Base-by-base conservation (phyloP, 257 asterid species). In the Penstemon eatonii region DNA sequence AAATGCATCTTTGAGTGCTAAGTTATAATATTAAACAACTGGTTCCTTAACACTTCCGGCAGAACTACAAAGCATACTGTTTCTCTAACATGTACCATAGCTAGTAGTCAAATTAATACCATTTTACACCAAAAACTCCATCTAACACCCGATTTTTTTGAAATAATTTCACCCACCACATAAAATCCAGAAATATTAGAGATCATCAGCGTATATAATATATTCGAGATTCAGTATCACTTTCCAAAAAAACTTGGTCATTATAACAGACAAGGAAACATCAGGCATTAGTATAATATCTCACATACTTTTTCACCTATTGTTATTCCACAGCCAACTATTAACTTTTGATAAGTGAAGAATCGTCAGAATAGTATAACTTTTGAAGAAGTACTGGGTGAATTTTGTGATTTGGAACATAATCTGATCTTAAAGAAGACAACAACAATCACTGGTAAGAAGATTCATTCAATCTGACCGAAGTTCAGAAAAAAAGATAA, bases 41-140 rank as follows among this genome's bases (percentile, higher is more conserved):
- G 51, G 50, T 46, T 58, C 71, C 56, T 58, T 52, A 65, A 55
- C 52, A 52, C 62, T 33, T 44, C 38, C 55, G 40, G 65, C n/a
- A 13, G 12, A 25, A 19, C 57, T 33, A 41, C 13, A 55, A 41
- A 57, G 9, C 54, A 58, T 7, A 61, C 25, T 7, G 53, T 63
- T 56, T 15, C 52, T 8, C 44, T 15, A 60, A 47, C 49, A 11
- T 42, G 43, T 8, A 11, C 37, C 43, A 25, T 42, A 39, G 12
- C 43, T 36, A 51, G 38, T 46, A 15, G 54, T 42, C 50, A 2
- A 12, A 37, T 43, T 7, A 46, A 8, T 44, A 4, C 52, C 41
- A 40, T 52, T 40, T 66, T 40, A 41, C 33, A 10, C 59, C 42
- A 10, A 41, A 10, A 40, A 19, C 49, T 38, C 44, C 4, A 3